These are phyloP conservation scores for Paramecium tetraurelia DNA, from an alignment of 73 alveolate genomes.

Conservation along the genomic window DNA sequence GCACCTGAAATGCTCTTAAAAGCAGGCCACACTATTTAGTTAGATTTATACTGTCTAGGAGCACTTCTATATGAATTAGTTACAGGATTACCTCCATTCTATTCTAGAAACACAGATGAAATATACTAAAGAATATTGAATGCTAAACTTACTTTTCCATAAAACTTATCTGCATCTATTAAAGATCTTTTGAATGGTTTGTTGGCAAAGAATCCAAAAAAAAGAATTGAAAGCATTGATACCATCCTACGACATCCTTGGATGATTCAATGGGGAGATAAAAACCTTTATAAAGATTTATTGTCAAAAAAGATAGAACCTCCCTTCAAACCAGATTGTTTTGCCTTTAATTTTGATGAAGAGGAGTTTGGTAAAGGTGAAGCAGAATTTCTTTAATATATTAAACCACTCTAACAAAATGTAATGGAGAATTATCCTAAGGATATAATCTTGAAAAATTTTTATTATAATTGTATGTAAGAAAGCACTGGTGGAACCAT, in stretches of 20 bases:
- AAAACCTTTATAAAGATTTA: slow-evolving; percentile 30
- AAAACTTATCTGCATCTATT: slow-evolving; percentile 57
- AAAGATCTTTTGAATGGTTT: slow-evolving; percentile 76
- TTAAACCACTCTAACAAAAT: slow-evolving; percentile 14
- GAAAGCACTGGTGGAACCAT: slow-evolving; percentile 51
- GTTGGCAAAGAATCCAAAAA: slow-evolving; percentile 80
- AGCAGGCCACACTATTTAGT: slow-evolving; percentile 64
- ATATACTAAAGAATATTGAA: slow-evolving; percentile 62
- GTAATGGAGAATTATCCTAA: slow-evolving; percentile 20
- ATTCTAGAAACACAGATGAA: slow-evolving; percentile 59
- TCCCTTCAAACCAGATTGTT: slow-evolving; percentile 59
- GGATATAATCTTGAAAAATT: slow-evolving; percentile 10
- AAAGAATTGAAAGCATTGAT: slow-evolving; percentile 78
- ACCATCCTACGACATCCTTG: slow-evolving; percentile 53
- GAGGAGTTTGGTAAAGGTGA: slow-evolving; percentile 62
- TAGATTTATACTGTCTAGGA: slow-evolving; percentile 73
- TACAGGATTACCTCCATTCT: slow-evolving; percentile 74
- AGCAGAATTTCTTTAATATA: slow-evolving; percentile 37
- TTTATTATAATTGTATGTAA: slow-evolving; percentile 24
- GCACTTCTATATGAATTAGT: slow-evolving; percentile 69
- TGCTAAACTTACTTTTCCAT: slow-evolving; percentile 56
- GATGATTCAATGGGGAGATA: slow-evolving; percentile 57
- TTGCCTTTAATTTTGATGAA: slow-evolving; percentile 63
- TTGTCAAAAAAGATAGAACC: slow-evolving; percentile 58
- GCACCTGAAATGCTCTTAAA: slow-evolving; percentile 75